Base-by-base conservation (phyloP, 2,329 filamentous ascomycete genomes). In the Thermomyces lanuginosus region DNA sequence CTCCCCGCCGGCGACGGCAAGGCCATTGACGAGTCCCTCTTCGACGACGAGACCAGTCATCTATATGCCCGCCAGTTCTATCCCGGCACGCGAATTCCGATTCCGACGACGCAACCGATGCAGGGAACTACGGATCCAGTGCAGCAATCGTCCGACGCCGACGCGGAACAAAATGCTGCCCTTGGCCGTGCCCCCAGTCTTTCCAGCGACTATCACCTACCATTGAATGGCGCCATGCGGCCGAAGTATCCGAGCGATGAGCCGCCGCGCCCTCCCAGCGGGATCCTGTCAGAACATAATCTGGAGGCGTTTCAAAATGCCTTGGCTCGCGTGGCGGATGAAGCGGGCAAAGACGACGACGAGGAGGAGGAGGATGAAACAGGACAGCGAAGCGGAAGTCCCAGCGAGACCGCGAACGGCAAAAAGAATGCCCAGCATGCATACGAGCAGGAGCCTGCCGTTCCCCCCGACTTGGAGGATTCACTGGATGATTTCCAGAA, bases 231-330 rank as follows among this genome's bases (percentile, higher is more conserved):
- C n/a, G 36, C 39, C 16, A 34, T 42, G n/a, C n/a, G n/a, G n/a
- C n/a, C 46, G 19, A 41, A 37, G 18, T 31, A 48, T 12, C 35
- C 42, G 15, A 41, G 46, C 11, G 30, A 27, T 47, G 61, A 39
- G 49, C 53, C 32, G 46, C 39, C 43, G 2, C 42, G 49, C 12
- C 35, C 41, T 8, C 42, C 47, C 25, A 43, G 43, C 13, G 47
- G 46, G 22, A 48, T 57, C 19, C 43, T 66, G 19, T 66, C 64
- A 13, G 61, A 68, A 41, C 59, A 64, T 18, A 72, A 66, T 30
- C 56, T 78, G 11, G 71, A 72, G 21, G 76, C 71, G 1, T 86
- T 93, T 42, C 83, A 92, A 45, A 76, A 76, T 27, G 82, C 83
- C 1, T 62, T 95, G 4, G 82, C 81, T 2, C 75, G 78, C 24